Base-by-base conservation (phyloP, 208 protist genomes). In the Tritrichomonas foetus region DNA sequence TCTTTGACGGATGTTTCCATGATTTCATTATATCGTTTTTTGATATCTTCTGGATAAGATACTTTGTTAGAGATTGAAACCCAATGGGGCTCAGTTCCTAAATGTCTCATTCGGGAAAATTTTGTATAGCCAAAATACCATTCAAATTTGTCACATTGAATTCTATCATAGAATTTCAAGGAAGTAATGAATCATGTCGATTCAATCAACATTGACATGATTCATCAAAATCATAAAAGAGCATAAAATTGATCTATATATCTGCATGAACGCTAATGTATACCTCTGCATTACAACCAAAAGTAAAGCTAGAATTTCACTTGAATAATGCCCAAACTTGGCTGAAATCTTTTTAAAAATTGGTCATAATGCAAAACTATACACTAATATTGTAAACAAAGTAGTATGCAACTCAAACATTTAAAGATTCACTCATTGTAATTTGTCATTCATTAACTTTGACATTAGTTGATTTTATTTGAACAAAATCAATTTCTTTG, bases 11-110 rank as follows among this genome's bases (percentile, higher is more conserved):
- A 20, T 14, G 33, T 20, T 36, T 53, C 11, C 3, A 89, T 44
- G 9, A 89, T 57, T 14, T 25, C 16, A 11, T 57, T 89, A 47
- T 89, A 89, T 16, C 41, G 25, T 11, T 0, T 8, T 53, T 11
- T 27, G 11, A 89, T 89, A 53, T 89, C 78, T 1, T 89, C 78
- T 36, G 78, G 78, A 47, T 53, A 89, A 39, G 0, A 3, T 11
- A 89, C 44, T n/a, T 49, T 89, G 44, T 49, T 49, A 33, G 78
- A 89, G 8, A 89, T 50, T 16, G 44, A 44, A 30, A 89, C 47
- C 78, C 78, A 89, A 0, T 89, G 33, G 33, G 78, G 78, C 25
- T 89, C 47, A 3, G 78, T 61, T 89, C 78, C 78, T 36, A 89
- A 30, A 57, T 89, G 78, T 9, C 27, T 53, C 78, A 89, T 89